A percentile compares a stretch with the other conserved stretches of the same genome.
phyloP scores from a whole-genome alignment of 495 filamentous ascomycete species.

The Aspergillus egyptiacus region DNA sequence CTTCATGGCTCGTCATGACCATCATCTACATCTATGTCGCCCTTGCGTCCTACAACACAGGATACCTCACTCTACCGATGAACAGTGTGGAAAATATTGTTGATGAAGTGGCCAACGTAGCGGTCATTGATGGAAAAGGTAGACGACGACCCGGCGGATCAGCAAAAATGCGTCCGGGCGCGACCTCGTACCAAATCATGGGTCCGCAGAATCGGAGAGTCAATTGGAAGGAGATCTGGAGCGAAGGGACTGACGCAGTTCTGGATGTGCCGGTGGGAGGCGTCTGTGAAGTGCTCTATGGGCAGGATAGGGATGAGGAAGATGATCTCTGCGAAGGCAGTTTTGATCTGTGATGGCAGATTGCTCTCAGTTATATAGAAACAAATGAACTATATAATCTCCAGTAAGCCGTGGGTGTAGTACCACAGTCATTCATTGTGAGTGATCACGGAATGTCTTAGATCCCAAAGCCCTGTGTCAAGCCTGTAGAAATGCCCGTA shows the following conservation, averaged over 20 bases:
- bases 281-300: conserved; percentile 81
- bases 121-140: conserved; percentile 69
- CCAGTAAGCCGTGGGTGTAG: no score
- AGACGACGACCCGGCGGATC: conserved; percentile 45
- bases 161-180: conserved; percentile 41
- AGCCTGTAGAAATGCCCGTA: no score
- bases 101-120: conserved; percentile 81
- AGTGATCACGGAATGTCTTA: no score
- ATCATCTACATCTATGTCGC: conserved; percentile 93
- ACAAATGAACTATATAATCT: no score
- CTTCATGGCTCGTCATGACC: conserved; percentile 80
- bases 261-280: conserved; percentile 96
- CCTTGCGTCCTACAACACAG: conserved; percentile 84
- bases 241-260: conserved; percentile 89
- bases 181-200: conserved; percentile 43
- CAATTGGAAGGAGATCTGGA: conserved; percentile 77
- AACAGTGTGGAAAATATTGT: conserved; percentile 82
- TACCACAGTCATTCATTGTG: no score
- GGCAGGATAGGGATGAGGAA: conserved; percentile 38
- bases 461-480: no score
- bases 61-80: conserved; percentile 77
- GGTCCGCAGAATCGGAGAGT: conserved; percentile 46
- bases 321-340: conserved; percentile 21
- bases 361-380: not conserved
- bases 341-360: not conserved